Percentiles rank a stretch among this genome's conserved stretches.
These are phyloP conservation scores for Clarireedia homoeocarpa DNA, from an alignment of 2,329 filamentous ascomycete species.

Conservation along the genomic window DNA sequence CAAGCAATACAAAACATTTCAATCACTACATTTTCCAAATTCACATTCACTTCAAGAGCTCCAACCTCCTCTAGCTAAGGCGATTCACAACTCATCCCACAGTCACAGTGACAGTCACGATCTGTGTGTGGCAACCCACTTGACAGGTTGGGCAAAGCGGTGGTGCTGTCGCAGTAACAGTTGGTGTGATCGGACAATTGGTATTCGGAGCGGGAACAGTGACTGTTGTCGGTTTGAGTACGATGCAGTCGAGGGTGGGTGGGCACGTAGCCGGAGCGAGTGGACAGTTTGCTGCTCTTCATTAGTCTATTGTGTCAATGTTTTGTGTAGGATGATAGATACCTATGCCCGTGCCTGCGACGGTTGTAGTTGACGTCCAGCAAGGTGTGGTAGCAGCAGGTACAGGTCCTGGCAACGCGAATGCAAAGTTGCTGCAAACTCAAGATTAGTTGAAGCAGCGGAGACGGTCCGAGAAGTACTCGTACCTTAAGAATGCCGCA, in stretches of 20 bases:
- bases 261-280: conserved; percentile 4
- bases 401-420: conserved; percentile 5
- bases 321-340: neutral
- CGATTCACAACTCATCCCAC: neutral
- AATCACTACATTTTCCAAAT: too few species aligned
- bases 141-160: conserved; percentile 13
- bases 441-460: neutral
- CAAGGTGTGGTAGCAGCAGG: conserved; percentile 9
- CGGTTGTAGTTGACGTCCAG: conserved; percentile 8
- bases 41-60: too few species aligned
- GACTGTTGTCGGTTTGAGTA: conserved; percentile 4
- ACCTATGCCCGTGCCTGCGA: neutral
- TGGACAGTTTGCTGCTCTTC: conserved; percentile 12
- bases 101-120: conserved; percentile 12
- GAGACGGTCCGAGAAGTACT: neutral
- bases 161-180: conserved; percentile 14
- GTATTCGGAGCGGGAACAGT: conserved; percentile 12
- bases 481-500: neutral
- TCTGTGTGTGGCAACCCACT: conserved; percentile 11
- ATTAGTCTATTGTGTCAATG: neutral
- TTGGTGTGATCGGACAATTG: conserved; percentile 17
- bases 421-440: conserved; percentile 4
- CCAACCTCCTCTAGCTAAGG: too few species aligned
- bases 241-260: conserved; percentile 12
- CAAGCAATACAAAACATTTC: too few species aligned